These are phyloP conservation scores for Boechera divaricarpa DNA, from an alignment of 345 rosid genomes.

Conservation along the genomic window DNA sequence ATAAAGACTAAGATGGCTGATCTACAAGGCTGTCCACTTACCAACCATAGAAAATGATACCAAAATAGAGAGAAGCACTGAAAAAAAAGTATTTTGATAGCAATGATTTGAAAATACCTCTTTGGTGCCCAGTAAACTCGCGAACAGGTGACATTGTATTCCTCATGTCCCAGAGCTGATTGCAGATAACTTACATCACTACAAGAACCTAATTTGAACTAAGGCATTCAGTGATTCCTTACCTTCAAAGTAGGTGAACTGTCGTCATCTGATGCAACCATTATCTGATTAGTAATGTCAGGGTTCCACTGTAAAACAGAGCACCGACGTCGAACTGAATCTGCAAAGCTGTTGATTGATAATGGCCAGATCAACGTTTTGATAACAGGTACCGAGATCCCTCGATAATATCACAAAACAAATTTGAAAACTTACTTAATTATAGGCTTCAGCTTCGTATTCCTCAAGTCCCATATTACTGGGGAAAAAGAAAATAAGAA, in stretches of 20 bases:
- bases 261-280: slow-evolving; percentile 98
- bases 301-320: slow-evolving; percentile 99
- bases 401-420: not conserved
- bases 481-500: slow-evolving; percentile 28
- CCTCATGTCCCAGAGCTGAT: slow-evolving; percentile 99
- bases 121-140: slow-evolving; percentile 91
- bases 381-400: slow-evolving; percentile 2
- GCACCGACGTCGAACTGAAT: slow-evolving; percentile 88
- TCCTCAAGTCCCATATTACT: slow-evolving; percentile 99
- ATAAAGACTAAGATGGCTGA: slow-evolving; percentile 23
- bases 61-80: slow-evolving; percentile 5
- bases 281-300: slow-evolving; percentile 93
- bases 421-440: slow-evolving; percentile 66
- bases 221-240: slow-evolving; percentile 33
- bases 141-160: slow-evolving; percentile 85
- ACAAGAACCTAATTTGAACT: slow-evolving; percentile 28
- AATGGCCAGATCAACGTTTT: slow-evolving; percentile 36
- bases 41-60: slow-evolving; percentile 9
- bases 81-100: not conserved
- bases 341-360: slow-evolving; percentile 73
- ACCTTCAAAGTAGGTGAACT: slow-evolving; percentile 82
- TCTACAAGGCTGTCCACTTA: slow-evolving; percentile 13
- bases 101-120: slow-evolving; percentile 58
- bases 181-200: slow-evolving; percentile 37
- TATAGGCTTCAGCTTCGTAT: slow-evolving; percentile 73